Evolutionary conservation across 164 flowering plant species (phyloP).

Genomic region (Warburgia ugandensis): DNA sequence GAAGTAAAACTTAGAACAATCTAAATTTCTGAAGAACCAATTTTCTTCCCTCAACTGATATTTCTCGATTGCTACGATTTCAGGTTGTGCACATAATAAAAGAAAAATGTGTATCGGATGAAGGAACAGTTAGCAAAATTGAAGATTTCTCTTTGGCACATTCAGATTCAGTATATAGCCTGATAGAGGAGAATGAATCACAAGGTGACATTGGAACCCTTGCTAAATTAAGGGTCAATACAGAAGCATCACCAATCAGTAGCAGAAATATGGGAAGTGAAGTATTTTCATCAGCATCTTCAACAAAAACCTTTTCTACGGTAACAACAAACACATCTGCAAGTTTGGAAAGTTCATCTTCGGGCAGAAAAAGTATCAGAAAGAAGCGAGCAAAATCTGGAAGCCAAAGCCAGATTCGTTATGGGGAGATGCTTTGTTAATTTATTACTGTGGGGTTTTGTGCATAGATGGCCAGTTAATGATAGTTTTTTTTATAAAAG

Average conservation of each 20-base stretch:
- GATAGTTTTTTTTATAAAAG: neutral
- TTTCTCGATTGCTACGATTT: constrained; percentile 2
- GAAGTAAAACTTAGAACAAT: neutral
- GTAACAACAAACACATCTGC: constrained; percentile 9
- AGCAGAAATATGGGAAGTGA: constrained; percentile 11
- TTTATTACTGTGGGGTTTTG: neutral
- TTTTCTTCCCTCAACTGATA: neutral
- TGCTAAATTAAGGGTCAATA: constrained; percentile 6
- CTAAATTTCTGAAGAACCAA: neutral
- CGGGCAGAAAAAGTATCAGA: constrained; percentile 6
- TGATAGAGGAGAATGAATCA: constrained; percentile 5
- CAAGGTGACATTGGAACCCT: constrained; percentile 11
- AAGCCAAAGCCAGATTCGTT: constrained; percentile 7
- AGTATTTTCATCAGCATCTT: constrained; percentile 11
- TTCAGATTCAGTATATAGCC: constrained; percentile 10
- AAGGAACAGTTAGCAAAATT: constrained; percentile 10
- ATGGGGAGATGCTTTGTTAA: constrained; percentile 16
- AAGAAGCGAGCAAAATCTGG: constrained; percentile 10
- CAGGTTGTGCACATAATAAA: constrained; percentile 18
- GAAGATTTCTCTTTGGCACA: constrained; percentile 18
- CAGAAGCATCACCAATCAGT: constrained; percentile 11
- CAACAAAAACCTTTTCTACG: constrained; percentile 10
- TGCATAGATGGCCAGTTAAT: neutral
- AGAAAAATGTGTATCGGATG: constrained; percentile 9
- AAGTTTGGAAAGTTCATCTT: constrained; percentile 4